Evolutionary conservation across 2,329 filamentous ascomycete genomes (phyloP).

Genomic region (Penicillium sp.): DNA sequence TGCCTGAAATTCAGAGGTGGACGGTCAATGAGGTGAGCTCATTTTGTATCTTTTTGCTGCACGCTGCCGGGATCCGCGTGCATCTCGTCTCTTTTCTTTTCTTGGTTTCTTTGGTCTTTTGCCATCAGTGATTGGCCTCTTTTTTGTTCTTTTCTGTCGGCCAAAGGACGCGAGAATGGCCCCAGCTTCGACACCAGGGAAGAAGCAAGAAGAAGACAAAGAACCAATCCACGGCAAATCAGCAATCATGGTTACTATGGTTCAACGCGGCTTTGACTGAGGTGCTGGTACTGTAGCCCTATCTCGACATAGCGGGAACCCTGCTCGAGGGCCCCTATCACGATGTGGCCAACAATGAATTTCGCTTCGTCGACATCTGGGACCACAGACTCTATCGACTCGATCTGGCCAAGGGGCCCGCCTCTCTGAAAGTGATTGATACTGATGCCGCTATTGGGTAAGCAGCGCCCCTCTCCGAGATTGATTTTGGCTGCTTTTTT

Average conservation of each 20-base stretch:
- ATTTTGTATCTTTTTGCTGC: conserved; percentile 11
- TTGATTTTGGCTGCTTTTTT: not conserved
- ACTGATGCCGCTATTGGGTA: conserved; percentile 58
- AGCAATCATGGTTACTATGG: not conserved
- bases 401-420: conserved; percentile 61
- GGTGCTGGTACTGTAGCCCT: too few relatives aligned
- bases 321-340: conserved; percentile 44
- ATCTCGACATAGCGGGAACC: conserved; percentile 38
- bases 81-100: not conserved
- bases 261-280: conserved; percentile 8
- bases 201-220: conserved; percentile 3
- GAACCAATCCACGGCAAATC: conserved; percentile 15
- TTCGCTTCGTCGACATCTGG: conserved; percentile 66
- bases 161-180: conserved; percentile 12
- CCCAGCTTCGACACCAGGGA: not conserved
- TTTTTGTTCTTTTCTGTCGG: conserved; percentile 14
- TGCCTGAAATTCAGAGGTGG: conserved; percentile 45
- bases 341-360: conserved; percentile 38
- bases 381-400: conserved; percentile 70
- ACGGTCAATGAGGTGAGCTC: conserved; percentile 45
- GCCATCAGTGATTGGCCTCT: not conserved
- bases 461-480: conserved; percentile 18
- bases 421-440: conserved; percentile 56
- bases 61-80: conserved; percentile 8
- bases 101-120: conserved; percentile 8